Evolutionary conservation across 2,329 filamentous ascomycete genomes (phyloP).

Genomic region (Phoma sp.): DNA sequence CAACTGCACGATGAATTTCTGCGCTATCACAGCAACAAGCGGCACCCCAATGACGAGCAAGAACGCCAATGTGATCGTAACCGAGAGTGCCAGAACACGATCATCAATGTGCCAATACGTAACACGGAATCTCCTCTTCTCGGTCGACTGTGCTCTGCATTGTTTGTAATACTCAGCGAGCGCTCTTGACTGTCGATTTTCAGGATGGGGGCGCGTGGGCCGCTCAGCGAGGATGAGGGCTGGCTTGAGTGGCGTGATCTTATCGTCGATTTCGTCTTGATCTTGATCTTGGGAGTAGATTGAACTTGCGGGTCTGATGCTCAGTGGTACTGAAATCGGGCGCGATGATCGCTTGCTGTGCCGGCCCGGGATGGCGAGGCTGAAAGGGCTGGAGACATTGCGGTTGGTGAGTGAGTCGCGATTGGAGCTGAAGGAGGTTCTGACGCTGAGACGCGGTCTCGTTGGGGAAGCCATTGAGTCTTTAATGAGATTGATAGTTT

Average conservation of each 20-base stretch:
- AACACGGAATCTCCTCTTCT: conserved; percentile 7
- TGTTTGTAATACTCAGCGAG: conserved; percentile 13
- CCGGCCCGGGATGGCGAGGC: conserved; percentile 23
- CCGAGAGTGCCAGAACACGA: conserved; percentile 22
- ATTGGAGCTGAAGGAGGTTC: conserved; percentile 6
- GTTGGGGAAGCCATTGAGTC: conserved; percentile 10
- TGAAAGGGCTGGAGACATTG: conserved; percentile 26
- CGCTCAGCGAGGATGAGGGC: conserved; percentile 15
- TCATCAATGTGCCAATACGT: conserved; percentile 21
- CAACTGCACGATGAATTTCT: conserved; percentile 28
- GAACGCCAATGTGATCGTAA: conserved; percentile 32
- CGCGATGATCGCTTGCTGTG: conserved; percentile 7
- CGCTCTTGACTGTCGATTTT: conserved; percentile 6
- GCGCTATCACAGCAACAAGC: conserved; percentile 30
- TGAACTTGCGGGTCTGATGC: conserved; percentile 8
- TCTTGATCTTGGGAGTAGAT: conserved; percentile 10
- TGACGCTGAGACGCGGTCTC: conserved; percentile 10
- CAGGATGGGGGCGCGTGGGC: conserved; percentile 6
- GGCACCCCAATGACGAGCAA: conserved; percentile 29
- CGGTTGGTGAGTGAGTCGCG: conserved; percentile 7
- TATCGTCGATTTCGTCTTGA: conserved; percentile 7
- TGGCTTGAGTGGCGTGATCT: conserved; percentile 10
- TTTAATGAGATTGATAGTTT: neutral
- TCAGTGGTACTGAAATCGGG: conserved; percentile 6
- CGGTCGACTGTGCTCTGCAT: conserved; percentile 1